phyloP scores from a whole-genome alignment of 805 yeast genomes.

The Grigorovia transvaalensis region DNA sequence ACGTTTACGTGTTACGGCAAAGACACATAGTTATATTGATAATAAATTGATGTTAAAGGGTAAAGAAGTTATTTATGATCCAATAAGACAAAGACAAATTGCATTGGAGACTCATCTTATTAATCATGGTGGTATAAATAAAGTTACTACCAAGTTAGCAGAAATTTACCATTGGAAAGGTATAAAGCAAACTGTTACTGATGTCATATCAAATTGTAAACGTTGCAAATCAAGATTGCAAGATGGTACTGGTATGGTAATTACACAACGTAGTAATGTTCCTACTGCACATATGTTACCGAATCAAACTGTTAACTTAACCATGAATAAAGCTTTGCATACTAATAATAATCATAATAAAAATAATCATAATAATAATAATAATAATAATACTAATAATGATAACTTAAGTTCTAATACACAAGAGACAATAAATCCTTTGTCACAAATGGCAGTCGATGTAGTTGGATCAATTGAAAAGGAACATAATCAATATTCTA shows the following conservation, averaged over 20 bases:
- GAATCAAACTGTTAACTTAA: conserved; percentile 4
- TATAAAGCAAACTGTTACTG: conserved; percentile 76
- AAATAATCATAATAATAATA: background rate
- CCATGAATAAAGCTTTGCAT: background rate
- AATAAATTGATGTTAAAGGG: conserved; percentile 71
- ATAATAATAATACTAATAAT: background rate
- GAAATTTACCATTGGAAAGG: conserved; percentile 87
- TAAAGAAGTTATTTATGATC: conserved; percentile 73
- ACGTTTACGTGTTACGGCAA: conserved; percentile 61
- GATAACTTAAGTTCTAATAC: background rate
- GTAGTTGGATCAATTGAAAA: conserved; percentile 18
- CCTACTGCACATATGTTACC: conserved; percentile 24
- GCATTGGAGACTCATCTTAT: conserved; percentile 59
- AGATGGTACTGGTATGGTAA: conserved; percentile 27
- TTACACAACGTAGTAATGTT: conserved; percentile 10
- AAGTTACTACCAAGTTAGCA: conserved; percentile 65
- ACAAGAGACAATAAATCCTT: background rate
- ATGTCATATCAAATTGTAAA: conserved; percentile 64
- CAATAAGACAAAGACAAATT: conserved; percentile 61
- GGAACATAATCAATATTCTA: conserved; percentile 9
- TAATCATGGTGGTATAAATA: conserved; percentile 82
- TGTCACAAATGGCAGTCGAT: conserved; percentile 18
- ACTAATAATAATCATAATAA: background rate
- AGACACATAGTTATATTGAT: conserved; percentile 59
- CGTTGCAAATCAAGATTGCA: conserved; percentile 50